These are phyloP conservation scores for Eucalyptus fibrosa DNA, from an alignment of 345 rosid species.

Conservation along the genomic window DNA sequence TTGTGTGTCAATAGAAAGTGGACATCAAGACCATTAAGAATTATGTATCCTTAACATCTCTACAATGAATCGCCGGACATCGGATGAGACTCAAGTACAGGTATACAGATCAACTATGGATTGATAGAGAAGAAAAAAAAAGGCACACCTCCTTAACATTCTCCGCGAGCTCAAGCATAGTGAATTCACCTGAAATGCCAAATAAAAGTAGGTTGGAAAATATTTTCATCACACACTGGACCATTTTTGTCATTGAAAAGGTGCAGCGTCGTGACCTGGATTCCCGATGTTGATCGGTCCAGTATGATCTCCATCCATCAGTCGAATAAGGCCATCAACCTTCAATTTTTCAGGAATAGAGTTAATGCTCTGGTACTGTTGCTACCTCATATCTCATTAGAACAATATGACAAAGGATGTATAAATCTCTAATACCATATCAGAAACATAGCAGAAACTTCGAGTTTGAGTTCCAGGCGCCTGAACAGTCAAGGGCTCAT, in stretches of 20 bases:
- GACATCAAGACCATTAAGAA: background rate
- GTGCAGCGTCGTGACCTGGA: slow-evolving; percentile 21
- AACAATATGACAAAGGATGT: background rate
- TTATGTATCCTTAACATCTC: background rate
- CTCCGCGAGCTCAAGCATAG: slow-evolving; percentile 83
- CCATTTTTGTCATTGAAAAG: background rate
- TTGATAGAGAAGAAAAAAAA: background rate
- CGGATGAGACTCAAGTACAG: background rate
- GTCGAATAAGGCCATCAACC: slow-evolving; percentile 88
- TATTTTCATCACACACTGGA: background rate
- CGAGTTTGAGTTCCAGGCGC: slow-evolving; percentile 88
- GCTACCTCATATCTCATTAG: background rate
- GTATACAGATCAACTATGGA: background rate
- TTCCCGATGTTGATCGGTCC: slow-evolving; percentile 89
- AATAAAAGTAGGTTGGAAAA: background rate
- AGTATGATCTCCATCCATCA: slow-evolving; percentile 83
- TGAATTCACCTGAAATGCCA: slow-evolving; percentile 57
- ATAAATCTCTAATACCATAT: slow-evolving; percentile 41
- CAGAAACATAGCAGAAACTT: slow-evolving; percentile 89
- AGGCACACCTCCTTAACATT: slow-evolving; percentile 68
- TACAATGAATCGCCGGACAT: background rate
- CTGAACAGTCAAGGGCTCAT: slow-evolving; percentile 77
- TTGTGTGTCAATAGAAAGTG: background rate
- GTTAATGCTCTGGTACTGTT: background rate
- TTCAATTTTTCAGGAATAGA: background rate